Conservation (phyloP, 306 rosid genomes). For the Fragaria nilgerrensis region DNA sequence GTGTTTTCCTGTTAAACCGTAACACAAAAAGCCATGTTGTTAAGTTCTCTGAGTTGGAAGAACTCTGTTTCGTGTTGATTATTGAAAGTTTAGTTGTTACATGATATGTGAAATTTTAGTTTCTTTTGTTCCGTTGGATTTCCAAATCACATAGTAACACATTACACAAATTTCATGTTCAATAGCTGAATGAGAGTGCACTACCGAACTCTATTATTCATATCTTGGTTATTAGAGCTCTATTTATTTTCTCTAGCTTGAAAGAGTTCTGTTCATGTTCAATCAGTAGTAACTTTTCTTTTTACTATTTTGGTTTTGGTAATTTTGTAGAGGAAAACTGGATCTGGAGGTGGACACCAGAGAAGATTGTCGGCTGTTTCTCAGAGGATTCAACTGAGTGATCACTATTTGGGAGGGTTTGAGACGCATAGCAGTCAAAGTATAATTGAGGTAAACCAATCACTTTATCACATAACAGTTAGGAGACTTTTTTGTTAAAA, state of each 20-base stretch:
- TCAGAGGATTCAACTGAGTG: constrained; percentile 32
- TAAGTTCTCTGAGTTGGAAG: background rate
- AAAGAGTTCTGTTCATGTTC: background rate
- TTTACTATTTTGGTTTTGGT: background rate
- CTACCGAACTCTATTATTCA: background rate
- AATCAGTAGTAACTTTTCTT: background rate
- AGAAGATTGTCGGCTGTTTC: constrained; percentile 53
- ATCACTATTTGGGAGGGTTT: constrained; percentile 38
- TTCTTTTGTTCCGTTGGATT: background rate
- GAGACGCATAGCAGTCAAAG: constrained; percentile 40
- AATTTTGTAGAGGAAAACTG: constrained; percentile 42
- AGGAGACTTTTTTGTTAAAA: background rate
- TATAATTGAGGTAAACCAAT: constrained; percentile 56
- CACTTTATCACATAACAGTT: background rate
- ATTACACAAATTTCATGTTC: background rate
- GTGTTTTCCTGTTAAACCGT: background rate
- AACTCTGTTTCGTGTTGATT: background rate
- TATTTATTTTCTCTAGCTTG: background rate
- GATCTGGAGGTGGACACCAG: constrained; percentile 42
- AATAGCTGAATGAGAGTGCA: background rate
- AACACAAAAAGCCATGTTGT: background rate
- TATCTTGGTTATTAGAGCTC: background rate
- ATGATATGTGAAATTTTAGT: background rate
- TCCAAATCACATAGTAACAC: background rate
- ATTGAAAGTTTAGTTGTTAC: background rate